These are phyloP conservation scores for Sporisorium reilianum DNA, from an alignment of 1,284 basidiomycete species.

Conservation along the genomic window DNA sequence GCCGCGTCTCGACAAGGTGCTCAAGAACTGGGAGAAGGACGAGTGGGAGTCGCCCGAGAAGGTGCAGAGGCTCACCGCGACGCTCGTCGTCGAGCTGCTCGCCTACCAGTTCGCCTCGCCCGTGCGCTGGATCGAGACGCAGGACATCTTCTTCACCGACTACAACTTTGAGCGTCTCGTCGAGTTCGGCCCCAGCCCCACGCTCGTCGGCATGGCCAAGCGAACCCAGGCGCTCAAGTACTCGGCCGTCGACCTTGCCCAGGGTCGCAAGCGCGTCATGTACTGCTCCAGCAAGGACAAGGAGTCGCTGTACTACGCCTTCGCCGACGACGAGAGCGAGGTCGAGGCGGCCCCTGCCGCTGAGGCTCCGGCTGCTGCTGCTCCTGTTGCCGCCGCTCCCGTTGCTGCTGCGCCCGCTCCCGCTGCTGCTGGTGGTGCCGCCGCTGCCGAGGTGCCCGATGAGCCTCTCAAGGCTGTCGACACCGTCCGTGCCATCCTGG, in stretches of 20 bases:
- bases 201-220: conserved; percentile 93
- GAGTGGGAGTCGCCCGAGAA: conserved; percentile 84
- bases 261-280: conserved; percentile 83
- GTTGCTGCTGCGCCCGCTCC: conserved; percentile 72
- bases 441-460: conserved; percentile 81
- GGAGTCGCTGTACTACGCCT: conserved; percentile 97
- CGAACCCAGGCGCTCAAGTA: conserved; percentile 97
- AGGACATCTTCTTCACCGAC: conserved; percentile 88
- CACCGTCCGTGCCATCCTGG: conserved; percentile 87
- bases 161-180: conserved; percentile 93
- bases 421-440: conserved; percentile 72
- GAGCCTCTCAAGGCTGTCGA: conserved; percentile 92
- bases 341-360: conserved; percentile 71
- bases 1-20: conserved; percentile 89
- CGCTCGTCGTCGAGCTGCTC: conserved; percentile 93
- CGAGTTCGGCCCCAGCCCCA: conserved; percentile 95
- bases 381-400: conserved; percentile 69
- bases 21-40: conserved; percentile 93
- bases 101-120: conserved; percentile 85
- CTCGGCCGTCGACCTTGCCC: conserved; percentile 87
- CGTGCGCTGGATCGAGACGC: conserved; percentile 98
- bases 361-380: conserved; percentile 69
- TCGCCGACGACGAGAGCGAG: conserved; percentile 81
- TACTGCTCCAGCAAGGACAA: conserved; percentile 93
- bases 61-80: conserved; percentile 91